Conservation (phyloP, 2,329 filamentous ascomycete species). For the Monosporascus sp. region DNA sequence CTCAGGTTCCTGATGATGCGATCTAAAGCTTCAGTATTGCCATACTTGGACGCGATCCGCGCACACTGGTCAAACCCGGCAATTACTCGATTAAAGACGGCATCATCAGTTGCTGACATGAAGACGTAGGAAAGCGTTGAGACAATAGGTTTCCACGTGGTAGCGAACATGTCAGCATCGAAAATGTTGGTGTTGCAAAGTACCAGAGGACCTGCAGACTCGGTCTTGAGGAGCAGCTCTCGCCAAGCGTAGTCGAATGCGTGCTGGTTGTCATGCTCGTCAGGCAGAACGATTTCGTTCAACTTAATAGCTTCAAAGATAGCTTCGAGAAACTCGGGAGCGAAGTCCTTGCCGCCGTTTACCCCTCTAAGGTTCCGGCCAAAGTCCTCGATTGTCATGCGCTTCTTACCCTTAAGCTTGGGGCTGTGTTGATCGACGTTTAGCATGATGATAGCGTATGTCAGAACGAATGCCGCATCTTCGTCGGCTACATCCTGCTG, state of each 20-base stretch:
- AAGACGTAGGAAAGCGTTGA: constrained; percentile 97
- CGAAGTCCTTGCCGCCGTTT: constrained; percentile 81
- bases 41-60: constrained; percentile 81
- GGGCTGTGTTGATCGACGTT: constrained; percentile 97
- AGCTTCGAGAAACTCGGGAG: constrained; percentile 72
- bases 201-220: constrained; percentile 66
- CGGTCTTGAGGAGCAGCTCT: constrained; percentile 81
- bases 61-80: constrained; percentile 96
- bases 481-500: constrained; percentile 75
- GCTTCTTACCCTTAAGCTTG: constrained; percentile 71
- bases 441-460: constrained; percentile 94
- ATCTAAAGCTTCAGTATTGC: constrained; percentile 80
- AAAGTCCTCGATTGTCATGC: constrained; percentile 84
- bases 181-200: constrained; percentile 90
- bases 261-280: constrained; percentile 95
- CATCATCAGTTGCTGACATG: constrained; percentile 95
- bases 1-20: constrained; percentile 88
- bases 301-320: constrained; percentile 90
- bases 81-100: constrained; percentile 89
- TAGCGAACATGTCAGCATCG: constrained; percentile 95
- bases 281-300: constrained; percentile 93
- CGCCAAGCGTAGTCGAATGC: constrained; percentile 98
- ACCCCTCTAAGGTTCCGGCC: constrained; percentile 84
- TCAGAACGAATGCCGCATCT: constrained; percentile 84
- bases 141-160: constrained; percentile 92